Base-by-base conservation (phyloP, 192 early-diverging fungal species). In the Pilobolus umbonatus region DNA sequence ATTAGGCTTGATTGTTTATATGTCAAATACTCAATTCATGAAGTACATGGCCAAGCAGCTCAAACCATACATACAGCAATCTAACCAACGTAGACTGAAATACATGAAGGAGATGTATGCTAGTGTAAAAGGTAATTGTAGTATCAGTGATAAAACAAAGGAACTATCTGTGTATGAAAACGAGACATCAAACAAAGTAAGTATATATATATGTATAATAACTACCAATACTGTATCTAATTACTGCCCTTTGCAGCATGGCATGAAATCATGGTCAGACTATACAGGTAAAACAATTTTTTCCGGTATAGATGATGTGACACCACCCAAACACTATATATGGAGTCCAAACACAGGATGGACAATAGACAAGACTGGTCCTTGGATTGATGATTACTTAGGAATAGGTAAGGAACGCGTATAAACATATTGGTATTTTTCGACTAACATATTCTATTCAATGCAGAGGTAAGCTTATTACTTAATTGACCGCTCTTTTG, bases 21-120 rank as follows among this genome's bases (percentile, higher is more conserved):
- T 85, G 40, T 31, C 66, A 2, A 87, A 88, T 54, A 88, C 85
- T 46, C 77, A 75, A 3, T 74, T 85, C 55, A 62, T 55, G 0
- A 76, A 79, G 31, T 51, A 65, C 29, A 30, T 64, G 9, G 6
- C 55, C 17, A 58, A 40, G n/a, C 48, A 69, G 30, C 30, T 59
- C 21, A 21, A 36, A 0, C 61, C 67, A 21, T 25, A 59, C 15
- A 39, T 32, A 25, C 21, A 34, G n/a, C 25, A 35, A 4, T 12
- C 40, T 5, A 31, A 31, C 0, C 26, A 48, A 10, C 15, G 22
- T 6, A n/a, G 40, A 35, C 1, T 61, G 11, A 32, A 61, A 15
- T 25, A 6, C 4, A 14, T 40, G 9, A 34, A 36, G 9, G 48
- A 36, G 5, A 39, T 31, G 50, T 66, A 66, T 40, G n/a, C 43